phyloP scores from a whole-genome alignment of 2,329 filamentous ascomycete genomes.

The Botryotinia narcissicola region DNA sequence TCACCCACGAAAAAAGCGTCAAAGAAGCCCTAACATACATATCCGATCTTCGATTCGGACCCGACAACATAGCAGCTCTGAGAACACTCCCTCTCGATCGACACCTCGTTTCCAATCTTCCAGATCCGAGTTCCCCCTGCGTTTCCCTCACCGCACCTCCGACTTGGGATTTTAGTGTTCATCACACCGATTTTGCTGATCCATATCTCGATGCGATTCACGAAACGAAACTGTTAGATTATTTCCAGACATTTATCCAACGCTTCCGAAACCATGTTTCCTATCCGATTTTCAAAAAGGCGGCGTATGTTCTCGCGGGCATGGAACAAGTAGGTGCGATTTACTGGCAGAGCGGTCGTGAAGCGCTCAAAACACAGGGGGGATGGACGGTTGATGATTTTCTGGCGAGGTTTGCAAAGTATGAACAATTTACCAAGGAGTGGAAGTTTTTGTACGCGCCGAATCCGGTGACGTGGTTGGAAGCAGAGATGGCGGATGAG shows the following conservation, averaged over 20 bases:
- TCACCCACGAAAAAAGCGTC: neutral
- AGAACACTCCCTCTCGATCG: neutral
- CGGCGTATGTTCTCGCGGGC: neutral
- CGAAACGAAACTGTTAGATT: neutral
- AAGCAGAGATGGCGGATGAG: neutral
- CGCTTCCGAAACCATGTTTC: neutral
- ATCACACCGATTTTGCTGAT: neutral
- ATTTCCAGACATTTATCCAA: neutral
- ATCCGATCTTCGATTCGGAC: neutral
- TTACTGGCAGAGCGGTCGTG: neutral
- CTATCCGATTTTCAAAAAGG: neutral
- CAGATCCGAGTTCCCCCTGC: neutral
- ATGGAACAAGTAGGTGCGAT: neutral
- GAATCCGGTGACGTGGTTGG: neutral
- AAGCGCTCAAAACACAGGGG: neutral
- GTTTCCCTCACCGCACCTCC: neutral
- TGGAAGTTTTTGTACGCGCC: neutral
- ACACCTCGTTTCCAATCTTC: neutral
- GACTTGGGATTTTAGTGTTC: neutral
- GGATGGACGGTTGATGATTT: conserved; percentile 9
- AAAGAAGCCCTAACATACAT: neutral
- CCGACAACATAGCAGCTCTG: neutral
- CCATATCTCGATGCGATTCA: neutral
- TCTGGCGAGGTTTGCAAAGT: neutral
- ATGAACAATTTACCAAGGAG: neutral